Evolutionary conservation across 1,284 basidiomycete genomes (phyloP).

Genomic region (Cutaneotrichosporon sp.): DNA sequence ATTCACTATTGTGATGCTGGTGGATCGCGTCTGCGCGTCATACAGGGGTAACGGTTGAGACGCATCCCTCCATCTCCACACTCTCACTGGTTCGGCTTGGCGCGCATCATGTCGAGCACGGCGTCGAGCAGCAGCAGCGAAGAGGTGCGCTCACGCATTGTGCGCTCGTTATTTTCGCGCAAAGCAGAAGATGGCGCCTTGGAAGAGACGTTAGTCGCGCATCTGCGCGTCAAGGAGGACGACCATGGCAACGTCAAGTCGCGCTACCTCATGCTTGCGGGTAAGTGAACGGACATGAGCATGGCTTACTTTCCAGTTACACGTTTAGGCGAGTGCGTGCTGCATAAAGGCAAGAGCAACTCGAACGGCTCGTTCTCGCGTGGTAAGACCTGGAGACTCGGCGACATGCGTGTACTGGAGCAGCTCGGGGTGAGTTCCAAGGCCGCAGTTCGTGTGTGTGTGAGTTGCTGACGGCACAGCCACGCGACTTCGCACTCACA

Average conservation of each 20-base stretch:
- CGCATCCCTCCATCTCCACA: too few species aligned
- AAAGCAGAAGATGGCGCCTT: constrained; percentile 56
- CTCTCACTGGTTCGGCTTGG: background rate
- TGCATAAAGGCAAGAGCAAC: constrained; percentile 96
- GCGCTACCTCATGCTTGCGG: constrained; percentile 76
- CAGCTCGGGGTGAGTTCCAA: constrained; percentile 61
- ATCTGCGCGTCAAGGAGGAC: constrained; percentile 82
- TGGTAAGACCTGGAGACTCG: constrained; percentile 91
- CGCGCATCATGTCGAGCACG: background rate
- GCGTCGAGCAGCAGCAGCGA: background rate
- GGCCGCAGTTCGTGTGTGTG: background rate
- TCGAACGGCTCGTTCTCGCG: constrained; percentile 92
- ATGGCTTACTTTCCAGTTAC: constrained; percentile 54
- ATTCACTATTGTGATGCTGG: too few species aligned
- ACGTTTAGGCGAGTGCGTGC: constrained; percentile 60
- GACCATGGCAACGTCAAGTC: constrained; percentile 59
- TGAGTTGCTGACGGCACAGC: constrained; percentile 47
- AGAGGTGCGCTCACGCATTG: constrained; percentile 57
- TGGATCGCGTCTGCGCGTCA: too few species aligned
- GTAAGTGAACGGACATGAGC: constrained; percentile 54
- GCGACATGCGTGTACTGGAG: constrained; percentile 73
- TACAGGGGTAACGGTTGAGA: too few species aligned
- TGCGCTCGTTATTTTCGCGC: constrained; percentile 73
- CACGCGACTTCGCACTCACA: constrained; percentile 68
- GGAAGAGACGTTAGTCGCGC: constrained; percentile 73